These are phyloP conservation scores for Hirsutella rhossiliensis DNA, from an alignment of 2,329 filamentous ascomycete genomes.

Conservation along the genomic window DNA sequence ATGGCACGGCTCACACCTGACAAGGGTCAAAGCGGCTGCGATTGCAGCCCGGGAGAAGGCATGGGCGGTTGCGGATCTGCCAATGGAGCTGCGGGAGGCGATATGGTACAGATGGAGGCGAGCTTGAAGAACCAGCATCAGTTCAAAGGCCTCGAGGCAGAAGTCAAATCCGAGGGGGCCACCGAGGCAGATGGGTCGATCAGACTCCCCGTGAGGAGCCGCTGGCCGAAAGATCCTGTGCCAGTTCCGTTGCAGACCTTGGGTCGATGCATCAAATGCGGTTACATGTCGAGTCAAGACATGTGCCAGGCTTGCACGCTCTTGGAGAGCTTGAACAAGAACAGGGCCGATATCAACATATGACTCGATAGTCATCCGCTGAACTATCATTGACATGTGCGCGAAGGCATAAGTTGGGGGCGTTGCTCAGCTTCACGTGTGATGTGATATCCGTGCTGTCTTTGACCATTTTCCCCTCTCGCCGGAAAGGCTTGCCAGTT, in stretches of 20 bases:
- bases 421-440: too few species aligned
- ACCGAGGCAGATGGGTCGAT: constrained; percentile 14
- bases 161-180: constrained; percentile 15
- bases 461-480: too few species aligned
- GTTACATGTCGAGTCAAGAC: constrained; percentile 89
- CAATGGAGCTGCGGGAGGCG: constrained; percentile 55
- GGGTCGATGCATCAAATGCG: constrained; percentile 75
- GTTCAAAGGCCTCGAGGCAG: constrained; percentile 16
- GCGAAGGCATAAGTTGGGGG: too few species aligned
- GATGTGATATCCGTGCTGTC: too few species aligned
- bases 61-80: constrained; percentile 58
- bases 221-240: constrained; percentile 14
- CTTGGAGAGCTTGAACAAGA: constrained; percentile 83
- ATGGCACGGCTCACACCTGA: constrained; percentile 64
- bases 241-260: constrained; percentile 53
- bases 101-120: constrained; percentile 75
- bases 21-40: constrained; percentile 22
- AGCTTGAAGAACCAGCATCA: constrained; percentile 9
- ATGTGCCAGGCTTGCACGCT: constrained; percentile 90
- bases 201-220: constrained; percentile 20
- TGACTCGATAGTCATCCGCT: constrained; percentile 13
- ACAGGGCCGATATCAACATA: constrained; percentile 45
- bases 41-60: constrained; percentile 24
- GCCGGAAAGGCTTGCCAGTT: neutral
- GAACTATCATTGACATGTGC: too few species aligned